Percentiles rank a stretch among this genome's conserved stretches.
Conservation (phyloP, 345 rosid species). For the Turritis glabra region DNA sequence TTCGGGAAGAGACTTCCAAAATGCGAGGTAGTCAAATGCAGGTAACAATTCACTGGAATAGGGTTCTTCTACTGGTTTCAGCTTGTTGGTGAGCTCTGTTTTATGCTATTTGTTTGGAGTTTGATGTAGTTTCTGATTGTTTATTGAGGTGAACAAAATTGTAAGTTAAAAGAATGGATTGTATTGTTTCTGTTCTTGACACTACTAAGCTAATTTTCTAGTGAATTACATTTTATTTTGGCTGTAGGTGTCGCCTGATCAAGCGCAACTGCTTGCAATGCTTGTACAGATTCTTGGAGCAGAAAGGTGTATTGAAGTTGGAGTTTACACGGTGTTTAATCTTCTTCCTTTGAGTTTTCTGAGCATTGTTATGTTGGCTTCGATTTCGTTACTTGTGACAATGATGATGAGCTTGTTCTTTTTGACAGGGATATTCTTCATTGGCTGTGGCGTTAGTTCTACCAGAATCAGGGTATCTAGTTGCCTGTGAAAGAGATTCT, state of each 20-base stretch:
- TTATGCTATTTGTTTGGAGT: constrained; percentile 4
- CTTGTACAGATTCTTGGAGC: constrained; percentile 85
- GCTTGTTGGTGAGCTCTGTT: constrained; percentile 6
- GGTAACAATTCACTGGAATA: constrained; percentile 38
- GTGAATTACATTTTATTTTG: background rate
- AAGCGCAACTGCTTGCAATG: constrained; percentile 89
- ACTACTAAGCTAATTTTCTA: background rate
- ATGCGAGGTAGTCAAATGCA: constrained; percentile 93
- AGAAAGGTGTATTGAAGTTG: constrained; percentile 81
- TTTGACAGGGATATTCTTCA: constrained; percentile 81
- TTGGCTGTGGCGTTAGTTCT: constrained; percentile 82
- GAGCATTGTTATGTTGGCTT: background rate
- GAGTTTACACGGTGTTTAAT: constrained; percentile 73
- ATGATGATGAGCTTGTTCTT: background rate
- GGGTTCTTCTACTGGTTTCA: background rate
- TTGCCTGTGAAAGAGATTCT: constrained; percentile 90
- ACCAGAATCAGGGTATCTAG: constrained; percentile 76
- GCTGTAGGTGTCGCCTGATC: constrained; percentile 87
- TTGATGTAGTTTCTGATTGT: background rate
- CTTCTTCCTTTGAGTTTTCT: background rate
- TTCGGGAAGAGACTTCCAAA: constrained; percentile 84
- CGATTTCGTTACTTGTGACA: background rate
- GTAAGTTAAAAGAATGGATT: background rate
- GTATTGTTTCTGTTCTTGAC: background rate
- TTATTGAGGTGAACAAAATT: background rate